These are phyloP conservation scores for Colletotrichum sp. DNA, from an alignment of 2,329 filamentous ascomycete genomes.

Conservation along the genomic window DNA sequence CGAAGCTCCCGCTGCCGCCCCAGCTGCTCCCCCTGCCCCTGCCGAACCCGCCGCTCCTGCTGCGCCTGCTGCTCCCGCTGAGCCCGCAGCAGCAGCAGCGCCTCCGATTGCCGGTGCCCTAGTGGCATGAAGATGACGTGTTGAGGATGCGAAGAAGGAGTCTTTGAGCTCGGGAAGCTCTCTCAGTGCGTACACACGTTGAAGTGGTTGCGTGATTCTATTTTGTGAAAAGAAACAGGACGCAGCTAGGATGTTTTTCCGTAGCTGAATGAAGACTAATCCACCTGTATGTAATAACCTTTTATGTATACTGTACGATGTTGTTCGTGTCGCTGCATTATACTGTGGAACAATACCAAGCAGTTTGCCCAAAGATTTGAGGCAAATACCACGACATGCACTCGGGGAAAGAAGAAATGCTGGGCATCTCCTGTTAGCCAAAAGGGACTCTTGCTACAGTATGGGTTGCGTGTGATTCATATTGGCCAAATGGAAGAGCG, in stretches of 20 bases:
- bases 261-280: background rate
- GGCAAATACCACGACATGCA: background rate
- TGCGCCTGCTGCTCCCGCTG: background rate
- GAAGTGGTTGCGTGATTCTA: background rate
- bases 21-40: background rate
- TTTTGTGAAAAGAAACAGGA: background rate
- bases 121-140: background rate
- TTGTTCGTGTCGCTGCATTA: background rate
- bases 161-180: background rate
- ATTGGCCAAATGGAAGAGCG: no score
- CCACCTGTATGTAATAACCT: background rate
- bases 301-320: background rate
- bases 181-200: background rate
- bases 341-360: background rate
- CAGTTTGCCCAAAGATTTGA: background rate
- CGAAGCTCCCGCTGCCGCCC: no score
- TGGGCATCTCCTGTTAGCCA: no score
- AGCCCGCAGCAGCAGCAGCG: background rate
- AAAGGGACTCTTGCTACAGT: no score
- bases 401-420: no score
- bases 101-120: background rate
- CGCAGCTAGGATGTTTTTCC: background rate
- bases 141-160: fast-evolving
- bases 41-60: background rate
- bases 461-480: no score